phyloP scores from a whole-genome alignment of 2,329 filamentous ascomycete genomes.

The Apiospora aurea region DNA sequence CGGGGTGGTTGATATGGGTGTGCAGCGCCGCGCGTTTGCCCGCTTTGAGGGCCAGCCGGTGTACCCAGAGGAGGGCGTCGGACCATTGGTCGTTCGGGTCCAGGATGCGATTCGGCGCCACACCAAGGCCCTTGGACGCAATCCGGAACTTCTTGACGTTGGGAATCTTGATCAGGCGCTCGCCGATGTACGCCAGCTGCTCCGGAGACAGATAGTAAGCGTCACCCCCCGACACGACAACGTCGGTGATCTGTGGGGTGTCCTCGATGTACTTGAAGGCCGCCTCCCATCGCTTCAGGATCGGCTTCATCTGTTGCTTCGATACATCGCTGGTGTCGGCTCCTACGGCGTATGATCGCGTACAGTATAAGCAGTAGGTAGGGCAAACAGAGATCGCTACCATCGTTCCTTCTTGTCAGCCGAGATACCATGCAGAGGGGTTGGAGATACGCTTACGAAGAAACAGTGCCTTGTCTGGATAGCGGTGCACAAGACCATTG shows the following conservation, averaged over 20 bases:
- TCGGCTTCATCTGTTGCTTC: constrained; percentile 49
- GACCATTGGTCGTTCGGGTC: constrained; percentile 62
- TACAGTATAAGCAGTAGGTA: constrained; percentile 69
- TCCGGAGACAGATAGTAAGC: constrained; percentile 63
- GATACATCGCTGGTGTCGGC: constrained; percentile 58
- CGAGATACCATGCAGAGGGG: neutral
- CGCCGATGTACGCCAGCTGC: constrained; percentile 60
- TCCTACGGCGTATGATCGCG: constrained; percentile 66
- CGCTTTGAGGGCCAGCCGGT: constrained; percentile 55
- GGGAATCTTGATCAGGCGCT: constrained; percentile 61
- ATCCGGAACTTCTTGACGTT: constrained; percentile 67
- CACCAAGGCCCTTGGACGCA: constrained; percentile 67
- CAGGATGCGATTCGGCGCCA: constrained; percentile 62
- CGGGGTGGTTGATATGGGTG: constrained; percentile 70
- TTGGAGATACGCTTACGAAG: constrained; percentile 53
- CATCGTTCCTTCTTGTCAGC: constrained; percentile 31
- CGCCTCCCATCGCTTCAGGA: constrained; percentile 56
- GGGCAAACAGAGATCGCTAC: constrained; percentile 67
- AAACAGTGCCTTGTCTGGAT: constrained; percentile 68
- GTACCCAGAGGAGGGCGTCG: constrained; percentile 57
- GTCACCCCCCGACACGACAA: constrained; percentile 70
- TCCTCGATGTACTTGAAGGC: constrained; percentile 64
- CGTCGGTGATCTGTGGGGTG: constrained; percentile 58
- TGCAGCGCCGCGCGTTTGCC: constrained; percentile 69
- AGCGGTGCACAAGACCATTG: constrained; percentile 66